Evolutionary conservation across 2,329 filamentous ascomycete species (phyloP), one percentile per base, ranked within the genome.

Genomic region (Botrytis elliptica): DNA sequence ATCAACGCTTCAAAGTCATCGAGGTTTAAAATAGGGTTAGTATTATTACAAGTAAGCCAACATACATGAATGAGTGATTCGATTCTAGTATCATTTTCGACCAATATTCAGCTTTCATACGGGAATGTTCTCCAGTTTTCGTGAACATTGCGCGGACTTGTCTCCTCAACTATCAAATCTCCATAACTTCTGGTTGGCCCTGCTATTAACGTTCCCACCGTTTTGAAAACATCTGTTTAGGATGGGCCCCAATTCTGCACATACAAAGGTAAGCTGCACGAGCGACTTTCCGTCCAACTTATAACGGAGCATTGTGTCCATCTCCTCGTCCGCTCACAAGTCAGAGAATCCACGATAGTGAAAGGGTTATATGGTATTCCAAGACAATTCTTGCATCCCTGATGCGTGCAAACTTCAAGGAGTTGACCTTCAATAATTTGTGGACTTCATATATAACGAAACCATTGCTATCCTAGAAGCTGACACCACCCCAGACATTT

Each of bases 401-500:
- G 8, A 49, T 20, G 46, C 44, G 3, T 46, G 7, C 1, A 46
- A 1, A 7, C 7, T 46, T 22, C 44, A 46, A 46, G 20, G 20
- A 46, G 9, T 9, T 46, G 44, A 46, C 2, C 20, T 46, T 46
- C 20, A 46, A 3, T 20, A 46, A 4, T 4, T 46, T 8, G 44
- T 46, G 44, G 44, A 22, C 8, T 46, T 3, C 20, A 46, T 9
- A 46, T 22, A 22, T 46, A 46, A 22, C 7, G 44, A 22, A 46
- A 46, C 20, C 44, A 22, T 46, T 46, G 44, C 20, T 46, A 22
- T 20, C 0, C 5, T 46, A 46, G 8, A 22, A 46, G 44, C 44
- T 46, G 44, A 22, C 0, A 4, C 8, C 5, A 0, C 3, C 7
- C 2, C 5, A 4, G 44, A 46, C 1, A 46, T 46, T 22, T 46